Evolutionary conservation across 169 alveolate genomes (phyloP).

Genomic region (Eimeria acervulina): DNA sequence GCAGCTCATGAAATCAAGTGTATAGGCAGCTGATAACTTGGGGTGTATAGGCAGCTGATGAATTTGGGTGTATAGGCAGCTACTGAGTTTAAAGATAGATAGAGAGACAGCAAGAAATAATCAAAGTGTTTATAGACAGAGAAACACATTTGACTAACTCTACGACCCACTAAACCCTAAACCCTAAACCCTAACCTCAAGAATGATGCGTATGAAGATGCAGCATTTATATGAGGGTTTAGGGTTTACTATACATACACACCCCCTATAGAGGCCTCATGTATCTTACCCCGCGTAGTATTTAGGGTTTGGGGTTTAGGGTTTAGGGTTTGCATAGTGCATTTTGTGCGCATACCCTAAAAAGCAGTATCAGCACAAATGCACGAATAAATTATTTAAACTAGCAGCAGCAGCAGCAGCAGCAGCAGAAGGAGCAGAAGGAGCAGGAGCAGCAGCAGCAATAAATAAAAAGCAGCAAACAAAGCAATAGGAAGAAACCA

Average conservation of each 20-base stretch:
- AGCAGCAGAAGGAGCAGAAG: not conserved
- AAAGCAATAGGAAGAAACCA: not conserved
- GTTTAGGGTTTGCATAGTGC: too few relatives aligned
- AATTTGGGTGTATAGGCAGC: too few relatives aligned
- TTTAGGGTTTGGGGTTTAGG: too few relatives aligned
- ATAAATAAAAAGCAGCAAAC: not conserved
- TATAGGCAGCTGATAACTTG: too few relatives aligned
- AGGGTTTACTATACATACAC: not conserved
- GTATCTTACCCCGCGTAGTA: too few relatives aligned
- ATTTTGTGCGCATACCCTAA: too few relatives aligned
- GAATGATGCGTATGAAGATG: not conserved
- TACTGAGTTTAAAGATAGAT: not conserved
- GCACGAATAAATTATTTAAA: too few relatives aligned
- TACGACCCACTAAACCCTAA: not conserved
- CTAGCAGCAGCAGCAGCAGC: too few relatives aligned
- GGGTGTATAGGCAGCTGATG: too few relatives aligned
- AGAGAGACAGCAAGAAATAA: not conserved
- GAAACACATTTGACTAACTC: too few relatives aligned
- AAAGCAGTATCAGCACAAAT: too few relatives aligned
- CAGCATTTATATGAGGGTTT: not conserved
- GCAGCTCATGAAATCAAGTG: too few relatives aligned
- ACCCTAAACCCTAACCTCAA: constrained; percentile 6
- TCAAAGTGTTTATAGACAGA: not conserved
- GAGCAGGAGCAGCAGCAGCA: not conserved
- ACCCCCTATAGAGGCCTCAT: not conserved